A percentile compares a stretch with the other conserved stretches of the same genome.
Conservation (phyloP, 108 stramenopile species). For the Skeletonema grethae region DNA sequence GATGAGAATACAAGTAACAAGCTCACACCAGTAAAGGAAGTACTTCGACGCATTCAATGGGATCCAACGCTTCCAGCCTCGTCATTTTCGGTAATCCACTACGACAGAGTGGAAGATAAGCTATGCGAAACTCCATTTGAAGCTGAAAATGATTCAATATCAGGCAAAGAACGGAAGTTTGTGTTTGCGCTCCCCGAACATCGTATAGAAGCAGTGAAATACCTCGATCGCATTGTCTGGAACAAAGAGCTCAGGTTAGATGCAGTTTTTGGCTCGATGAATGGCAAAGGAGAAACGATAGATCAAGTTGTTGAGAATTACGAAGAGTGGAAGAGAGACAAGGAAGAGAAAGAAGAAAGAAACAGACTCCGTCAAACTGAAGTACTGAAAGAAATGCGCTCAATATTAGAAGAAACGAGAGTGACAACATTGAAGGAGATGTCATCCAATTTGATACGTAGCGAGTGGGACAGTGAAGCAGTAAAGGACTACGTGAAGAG, state of each 20-base stretch:
- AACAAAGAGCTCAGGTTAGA: slow-evolving; percentile 68
- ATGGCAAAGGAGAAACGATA: slow-evolving; percentile 62
- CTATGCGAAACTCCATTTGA: slow-evolving; percentile 69
- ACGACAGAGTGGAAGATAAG: slow-evolving; percentile 66
- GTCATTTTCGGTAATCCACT: slow-evolving; percentile 74
- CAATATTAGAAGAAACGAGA: slow-evolving; percentile 50
- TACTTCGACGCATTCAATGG: slow-evolving; percentile 80
- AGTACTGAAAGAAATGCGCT: slow-evolving; percentile 42
- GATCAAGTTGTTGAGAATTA: slow-evolving; percentile 65
- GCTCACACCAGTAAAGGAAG: slow-evolving; percentile 73
- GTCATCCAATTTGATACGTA: slow-evolving; percentile 30
- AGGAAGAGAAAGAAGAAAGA: slow-evolving; percentile 49
- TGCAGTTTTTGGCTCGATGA: slow-evolving; percentile 71
- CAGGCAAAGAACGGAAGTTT: slow-evolving; percentile 58
- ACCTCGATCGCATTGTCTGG: slow-evolving; percentile 83
- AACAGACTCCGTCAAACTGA: slow-evolving; percentile 53
- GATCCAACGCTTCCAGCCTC: slow-evolving; percentile 47
- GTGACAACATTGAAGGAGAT: slow-evolving; percentile 46
- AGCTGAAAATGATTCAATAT: slow-evolving; percentile 70
- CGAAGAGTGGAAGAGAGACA: slow-evolving; percentile 72
- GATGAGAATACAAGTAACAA: slow-evolving; percentile 30
- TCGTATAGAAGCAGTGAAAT: slow-evolving; percentile 75
- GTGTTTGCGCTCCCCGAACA: slow-evolving; percentile 87
- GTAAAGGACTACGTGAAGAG: slow-evolving; percentile 56
- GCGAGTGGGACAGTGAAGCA: slow-evolving; percentile 24